Conservation (phyloP, 2,329 filamentous ascomycete species). For the Cytospora paraplurivora region DNA sequence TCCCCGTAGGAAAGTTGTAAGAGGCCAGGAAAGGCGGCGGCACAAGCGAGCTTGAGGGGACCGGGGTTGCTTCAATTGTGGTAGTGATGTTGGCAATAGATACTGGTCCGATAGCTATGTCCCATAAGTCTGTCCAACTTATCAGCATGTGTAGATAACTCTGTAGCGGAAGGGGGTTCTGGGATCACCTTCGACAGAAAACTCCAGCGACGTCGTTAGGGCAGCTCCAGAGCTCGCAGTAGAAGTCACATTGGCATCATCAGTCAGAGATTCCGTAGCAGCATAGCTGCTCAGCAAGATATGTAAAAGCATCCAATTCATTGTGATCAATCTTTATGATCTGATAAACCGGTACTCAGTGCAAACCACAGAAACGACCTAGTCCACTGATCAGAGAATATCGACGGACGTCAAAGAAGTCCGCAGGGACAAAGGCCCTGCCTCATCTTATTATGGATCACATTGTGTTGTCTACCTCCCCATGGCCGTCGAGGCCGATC, state of each 20-base stretch:
- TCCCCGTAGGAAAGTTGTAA: conserved; percentile 35
- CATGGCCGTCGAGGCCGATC: neutral
- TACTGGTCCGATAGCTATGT: conserved; percentile 17
- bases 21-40: conserved; percentile 39
- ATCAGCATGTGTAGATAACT: neutral
- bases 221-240: conserved; percentile 7
- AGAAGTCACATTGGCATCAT: neutral
- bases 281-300: conserved; percentile 16
- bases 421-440: no score
- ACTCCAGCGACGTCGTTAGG: conserved; percentile 16
- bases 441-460: no score
- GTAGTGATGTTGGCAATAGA: conserved; percentile 20
- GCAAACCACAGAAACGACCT: no score
- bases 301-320: conserved; percentile 7
- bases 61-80: conserved; percentile 11
- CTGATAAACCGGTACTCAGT: neutral
- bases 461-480: no score
- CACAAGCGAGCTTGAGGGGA: conserved; percentile 19
- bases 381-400: no score
- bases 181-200: conserved; percentile 15
- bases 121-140: conserved; percentile 11
- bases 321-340: neutral
- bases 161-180: no score
- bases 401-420: no score
- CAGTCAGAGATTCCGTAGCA: conserved; percentile 3